Conservation (phyloP, 192 early-diverging fungal species). For the Mortierella claussenii region DNA sequence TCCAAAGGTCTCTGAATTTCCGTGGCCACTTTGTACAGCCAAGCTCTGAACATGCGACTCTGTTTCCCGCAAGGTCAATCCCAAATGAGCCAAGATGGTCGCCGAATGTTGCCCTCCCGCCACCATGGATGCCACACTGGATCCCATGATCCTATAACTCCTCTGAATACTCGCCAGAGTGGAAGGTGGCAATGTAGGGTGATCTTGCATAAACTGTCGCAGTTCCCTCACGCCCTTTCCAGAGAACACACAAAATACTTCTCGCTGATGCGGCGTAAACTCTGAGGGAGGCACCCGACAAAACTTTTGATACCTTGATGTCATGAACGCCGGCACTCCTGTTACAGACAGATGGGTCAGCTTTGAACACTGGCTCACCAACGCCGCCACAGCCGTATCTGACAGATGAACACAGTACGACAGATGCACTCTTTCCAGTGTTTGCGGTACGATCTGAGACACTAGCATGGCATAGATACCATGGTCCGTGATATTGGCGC, state of each 20-base stretch:
- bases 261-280: slow-evolving; percentile 63
- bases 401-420: slow-evolving; percentile 66
- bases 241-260: slow-evolving; percentile 69
- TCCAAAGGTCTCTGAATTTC: no score
- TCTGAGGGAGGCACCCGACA: slow-evolving; percentile 64
- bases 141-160: slow-evolving; percentile 43
- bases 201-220: slow-evolving; percentile 54
- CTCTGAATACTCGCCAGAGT: slow-evolving; percentile 23
- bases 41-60: slow-evolving; percentile 12
- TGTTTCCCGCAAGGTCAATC: slow-evolving; percentile 19
- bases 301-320: slow-evolving; percentile 59
- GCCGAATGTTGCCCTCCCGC: slow-evolving; percentile 43
- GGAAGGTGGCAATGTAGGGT: slow-evolving; percentile 7
- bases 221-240: slow-evolving; percentile 67
- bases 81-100: slow-evolving; percentile 31
- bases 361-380: slow-evolving; percentile 59
- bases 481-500: slow-evolving; percentile 65
- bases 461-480: slow-evolving; percentile 61
- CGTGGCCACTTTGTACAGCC: slow-evolving; percentile 3
- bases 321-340: slow-evolving; percentile 64
- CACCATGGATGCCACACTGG: slow-evolving; percentile 33
- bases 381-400: slow-evolving; percentile 52
- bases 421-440: slow-evolving; percentile 66
- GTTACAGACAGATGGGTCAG: slow-evolving; percentile 67
- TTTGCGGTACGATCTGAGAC: slow-evolving; percentile 51